phyloP scores from a whole-genome alignment of 2,329 filamentous ascomycete species.

The Juglanconis oblonga region DNA sequence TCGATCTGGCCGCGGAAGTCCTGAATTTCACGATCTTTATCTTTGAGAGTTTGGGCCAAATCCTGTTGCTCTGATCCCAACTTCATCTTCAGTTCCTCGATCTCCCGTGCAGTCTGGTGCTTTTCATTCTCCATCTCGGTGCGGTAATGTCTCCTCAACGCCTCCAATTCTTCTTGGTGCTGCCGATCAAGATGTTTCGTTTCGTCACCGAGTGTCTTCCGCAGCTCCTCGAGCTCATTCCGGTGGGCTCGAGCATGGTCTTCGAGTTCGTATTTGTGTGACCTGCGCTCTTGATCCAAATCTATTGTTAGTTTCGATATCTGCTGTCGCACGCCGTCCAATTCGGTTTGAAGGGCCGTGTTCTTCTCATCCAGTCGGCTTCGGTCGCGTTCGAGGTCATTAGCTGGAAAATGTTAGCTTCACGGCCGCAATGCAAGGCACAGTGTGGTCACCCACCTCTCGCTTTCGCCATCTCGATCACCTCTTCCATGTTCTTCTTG shows the following conservation, averaged over 20 bases:
- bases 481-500: constrained; percentile 68
- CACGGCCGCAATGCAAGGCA: not conserved
- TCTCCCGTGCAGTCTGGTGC: constrained; percentile 48
- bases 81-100: constrained; percentile 59
- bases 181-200: constrained; percentile 55
- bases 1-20: constrained; percentile 46
- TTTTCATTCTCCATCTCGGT: constrained; percentile 66
- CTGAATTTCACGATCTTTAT: constrained; percentile 54
- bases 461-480: constrained; percentile 69
- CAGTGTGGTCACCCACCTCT: constrained; percentile 57
- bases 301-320: constrained; percentile 38
- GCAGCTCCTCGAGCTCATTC: constrained; percentile 54
- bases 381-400: constrained; percentile 47
- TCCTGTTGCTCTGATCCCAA: constrained; percentile 51
- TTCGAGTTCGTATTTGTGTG: constrained; percentile 51
- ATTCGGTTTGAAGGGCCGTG: constrained; percentile 58
- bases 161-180: constrained; percentile 67
- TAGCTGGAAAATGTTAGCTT: constrained; percentile 34
- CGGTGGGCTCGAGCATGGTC: constrained; percentile 51
- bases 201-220: constrained; percentile 50
- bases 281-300: constrained; percentile 41
- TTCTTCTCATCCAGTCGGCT: constrained; percentile 46
- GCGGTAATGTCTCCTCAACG: constrained; percentile 60
- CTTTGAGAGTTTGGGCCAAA: constrained; percentile 43
- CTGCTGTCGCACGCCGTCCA: constrained; percentile 50